A percentile compares a stretch with the other conserved stretches of the same genome.
Evolutionary conservation across 1,284 basidiomycete species (phyloP).

Genomic region (Psilocybe mexicana): DNA sequence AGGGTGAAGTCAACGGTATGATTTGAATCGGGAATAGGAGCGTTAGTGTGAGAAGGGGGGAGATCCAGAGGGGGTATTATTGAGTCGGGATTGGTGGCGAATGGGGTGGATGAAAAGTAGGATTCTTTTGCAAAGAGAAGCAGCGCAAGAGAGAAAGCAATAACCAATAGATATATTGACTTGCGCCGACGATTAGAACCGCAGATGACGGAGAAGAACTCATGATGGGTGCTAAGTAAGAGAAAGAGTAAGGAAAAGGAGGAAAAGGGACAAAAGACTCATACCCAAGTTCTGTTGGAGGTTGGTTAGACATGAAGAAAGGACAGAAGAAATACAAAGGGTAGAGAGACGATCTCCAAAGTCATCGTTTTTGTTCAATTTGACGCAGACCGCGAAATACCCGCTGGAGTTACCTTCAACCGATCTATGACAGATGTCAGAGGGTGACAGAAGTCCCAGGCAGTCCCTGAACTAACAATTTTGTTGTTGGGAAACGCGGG

Average conservation of each 20-base stretch:
- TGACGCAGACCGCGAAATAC: neutral
- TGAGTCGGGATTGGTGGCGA: neutral
- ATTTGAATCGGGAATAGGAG: neutral
- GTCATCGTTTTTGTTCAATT: neutral
- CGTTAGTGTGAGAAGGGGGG: neutral
- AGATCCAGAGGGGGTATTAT: neutral
- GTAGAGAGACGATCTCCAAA: neutral
- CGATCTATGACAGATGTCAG: too few relatives aligned
- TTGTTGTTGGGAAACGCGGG: too few relatives aligned
- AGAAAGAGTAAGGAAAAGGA: too few relatives aligned
- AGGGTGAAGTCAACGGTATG: neutral
- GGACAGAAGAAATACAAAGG: neutral
- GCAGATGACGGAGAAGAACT: conserved; percentile 3
- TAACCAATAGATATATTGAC: conserved; percentile 13
- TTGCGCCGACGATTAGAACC: conserved; percentile 21
- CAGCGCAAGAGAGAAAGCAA: conserved; percentile 17
- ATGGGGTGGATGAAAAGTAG: conserved; percentile 5
- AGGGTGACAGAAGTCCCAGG: too few relatives aligned
- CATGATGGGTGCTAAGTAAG: neutral
- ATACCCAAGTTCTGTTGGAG: neutral
- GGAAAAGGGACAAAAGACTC: neutral
- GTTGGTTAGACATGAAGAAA: neutral
- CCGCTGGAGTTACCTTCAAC: neutral
- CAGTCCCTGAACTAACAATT: too few relatives aligned
- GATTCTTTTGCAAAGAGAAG: conserved; percentile 22